Percentiles rank a stretch among this genome's conserved stretches.
Conservation (phyloP, 768 basidiomycete species). For the Termitomyces sp. region DNA sequence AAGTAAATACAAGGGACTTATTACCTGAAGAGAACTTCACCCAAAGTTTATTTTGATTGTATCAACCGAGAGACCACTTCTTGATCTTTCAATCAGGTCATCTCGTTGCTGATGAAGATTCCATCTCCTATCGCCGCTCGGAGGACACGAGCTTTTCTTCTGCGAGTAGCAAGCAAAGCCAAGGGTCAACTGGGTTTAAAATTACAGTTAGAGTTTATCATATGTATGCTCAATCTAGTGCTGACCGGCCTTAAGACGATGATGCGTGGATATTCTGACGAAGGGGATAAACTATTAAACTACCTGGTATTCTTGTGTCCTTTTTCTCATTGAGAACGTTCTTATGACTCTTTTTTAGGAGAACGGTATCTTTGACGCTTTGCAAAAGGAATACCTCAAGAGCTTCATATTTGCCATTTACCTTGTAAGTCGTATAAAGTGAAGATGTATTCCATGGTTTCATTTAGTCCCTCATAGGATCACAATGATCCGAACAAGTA, state of each 20-base stretch:
- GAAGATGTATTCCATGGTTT: background rate
- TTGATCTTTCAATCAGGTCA: slow-evolving; percentile 32
- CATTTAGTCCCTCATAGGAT: slow-evolving; percentile 42
- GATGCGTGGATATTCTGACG: slow-evolving; percentile 71
- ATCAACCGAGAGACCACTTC: background rate
- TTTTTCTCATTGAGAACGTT: slow-evolving; percentile 5
- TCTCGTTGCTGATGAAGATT: slow-evolving; percentile 46
- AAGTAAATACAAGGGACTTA: slow-evolving; percentile 44
- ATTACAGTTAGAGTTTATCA: slow-evolving; percentile 43
- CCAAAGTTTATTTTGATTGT: slow-evolving; percentile 37
- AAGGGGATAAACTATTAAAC: slow-evolving; percentile 77
- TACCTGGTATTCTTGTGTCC: slow-evolving; percentile 53
- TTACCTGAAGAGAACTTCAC: slow-evolving; percentile 78
- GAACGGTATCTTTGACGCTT: slow-evolving; percentile 79
- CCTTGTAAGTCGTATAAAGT: slow-evolving; percentile 41
- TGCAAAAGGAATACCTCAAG: slow-evolving; percentile 78
- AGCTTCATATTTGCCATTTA: slow-evolving; percentile 86
- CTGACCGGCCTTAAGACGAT: slow-evolving; percentile 37
- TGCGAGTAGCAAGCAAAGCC: slow-evolving; percentile 26
- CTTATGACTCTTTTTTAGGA: slow-evolving; percentile 42
- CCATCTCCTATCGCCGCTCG: slow-evolving; percentile 22
- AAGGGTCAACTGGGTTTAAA: slow-evolving; percentile 57
- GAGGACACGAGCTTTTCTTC: slow-evolving; percentile 30
- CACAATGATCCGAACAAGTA: slow-evolving; percentile 82
- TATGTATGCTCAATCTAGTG: background rate